These are phyloP conservation scores for Fusarium buxicola DNA, from an alignment of 2,329 filamentous ascomycete genomes.

Conservation along the genomic window DNA sequence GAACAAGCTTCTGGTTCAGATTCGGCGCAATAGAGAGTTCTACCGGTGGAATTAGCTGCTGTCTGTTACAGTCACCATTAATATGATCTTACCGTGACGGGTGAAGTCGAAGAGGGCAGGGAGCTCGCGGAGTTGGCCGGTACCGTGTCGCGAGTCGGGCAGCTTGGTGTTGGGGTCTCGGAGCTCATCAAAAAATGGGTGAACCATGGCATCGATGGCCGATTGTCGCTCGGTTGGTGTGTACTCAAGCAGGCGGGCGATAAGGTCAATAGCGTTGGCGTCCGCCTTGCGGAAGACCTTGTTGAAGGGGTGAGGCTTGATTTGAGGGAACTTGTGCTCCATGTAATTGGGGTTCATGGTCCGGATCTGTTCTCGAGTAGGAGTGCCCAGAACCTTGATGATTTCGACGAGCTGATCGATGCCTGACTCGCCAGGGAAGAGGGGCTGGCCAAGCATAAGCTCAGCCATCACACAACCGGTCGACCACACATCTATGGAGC, in stretches of 20 bases:
- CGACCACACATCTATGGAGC: constrained; percentile 97
- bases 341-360: constrained; percentile 99
- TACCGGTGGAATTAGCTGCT: constrained; percentile 53
- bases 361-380: constrained; percentile 96
- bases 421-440: constrained; percentile 98
- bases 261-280: constrained; percentile 91
- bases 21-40: constrained; percentile 95
- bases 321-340: constrained; percentile 99
- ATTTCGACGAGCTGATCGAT: constrained; percentile 99
- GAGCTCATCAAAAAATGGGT: constrained; percentile 98
- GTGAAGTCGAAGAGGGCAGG: constrained; percentile 94
- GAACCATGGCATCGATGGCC: constrained; percentile 95
- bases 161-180: constrained; percentile 90
- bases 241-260: constrained; percentile 93
- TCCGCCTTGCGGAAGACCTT: constrained; percentile 99
- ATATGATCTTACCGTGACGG: constrained; percentile 79
- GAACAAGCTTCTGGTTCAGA: constrained; percentile 89
- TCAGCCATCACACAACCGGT: constrained; percentile 99
- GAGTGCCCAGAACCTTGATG: constrained; percentile 98
- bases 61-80: background rate
- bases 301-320: constrained; percentile 99
- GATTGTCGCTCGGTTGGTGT: constrained; percentile 95
- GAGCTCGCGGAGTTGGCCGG: constrained; percentile 81
- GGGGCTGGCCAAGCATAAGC: constrained; percentile 96
- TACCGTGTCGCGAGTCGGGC: constrained; percentile 92